A percentile compares a stretch with the other conserved stretches of the same genome.
Conservation (phyloP, 768 basidiomycete species). For the Amanita rimosa region DNA sequence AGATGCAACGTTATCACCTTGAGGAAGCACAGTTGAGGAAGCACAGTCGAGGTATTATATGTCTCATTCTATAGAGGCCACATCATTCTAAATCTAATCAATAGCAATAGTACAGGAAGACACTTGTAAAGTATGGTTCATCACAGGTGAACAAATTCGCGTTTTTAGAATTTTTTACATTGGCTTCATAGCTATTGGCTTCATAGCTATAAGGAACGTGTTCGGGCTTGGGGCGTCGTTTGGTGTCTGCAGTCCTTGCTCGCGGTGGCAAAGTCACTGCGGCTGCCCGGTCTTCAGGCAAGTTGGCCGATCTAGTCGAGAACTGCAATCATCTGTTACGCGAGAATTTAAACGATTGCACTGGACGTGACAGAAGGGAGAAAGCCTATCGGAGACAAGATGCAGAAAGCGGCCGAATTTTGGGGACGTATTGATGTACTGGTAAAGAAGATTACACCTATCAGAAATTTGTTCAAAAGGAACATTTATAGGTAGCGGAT, state of each 20-base stretch:
- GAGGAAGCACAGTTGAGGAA: no score
- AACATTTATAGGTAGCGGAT: constrained; percentile 19
- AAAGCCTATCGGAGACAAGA: constrained; percentile 26
- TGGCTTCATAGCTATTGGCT: no score
- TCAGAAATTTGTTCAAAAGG: not conserved
- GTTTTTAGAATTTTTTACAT: no score
- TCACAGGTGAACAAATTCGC: constrained; percentile 9
- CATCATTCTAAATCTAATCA: no score
- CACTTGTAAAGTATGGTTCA: constrained; percentile 18
- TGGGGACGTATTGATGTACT: constrained; percentile 52
- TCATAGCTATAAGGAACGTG: constrained; percentile 38
- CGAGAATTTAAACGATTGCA: constrained; percentile 29
- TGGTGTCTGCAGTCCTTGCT: constrained; percentile 32
- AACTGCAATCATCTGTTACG: constrained; percentile 1
- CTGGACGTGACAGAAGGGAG: constrained; percentile 42
- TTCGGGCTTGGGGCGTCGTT: constrained; percentile 46
- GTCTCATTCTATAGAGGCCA: no score
- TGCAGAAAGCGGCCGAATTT: constrained; percentile 27
- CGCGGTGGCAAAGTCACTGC: constrained; percentile 57
- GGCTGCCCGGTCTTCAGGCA: constrained; percentile 34
- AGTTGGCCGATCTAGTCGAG: constrained; percentile 22
- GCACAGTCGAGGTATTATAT: no score
- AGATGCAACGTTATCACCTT: no score
- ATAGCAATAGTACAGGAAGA: not conserved
- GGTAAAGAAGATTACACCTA: constrained; percentile 27